A percentile compares a stretch with the other conserved stretches of the same genome.
phyloP scores from a whole-genome alignment of 192 early-diverging fungal species.

The Diversispora eburnea region DNA sequence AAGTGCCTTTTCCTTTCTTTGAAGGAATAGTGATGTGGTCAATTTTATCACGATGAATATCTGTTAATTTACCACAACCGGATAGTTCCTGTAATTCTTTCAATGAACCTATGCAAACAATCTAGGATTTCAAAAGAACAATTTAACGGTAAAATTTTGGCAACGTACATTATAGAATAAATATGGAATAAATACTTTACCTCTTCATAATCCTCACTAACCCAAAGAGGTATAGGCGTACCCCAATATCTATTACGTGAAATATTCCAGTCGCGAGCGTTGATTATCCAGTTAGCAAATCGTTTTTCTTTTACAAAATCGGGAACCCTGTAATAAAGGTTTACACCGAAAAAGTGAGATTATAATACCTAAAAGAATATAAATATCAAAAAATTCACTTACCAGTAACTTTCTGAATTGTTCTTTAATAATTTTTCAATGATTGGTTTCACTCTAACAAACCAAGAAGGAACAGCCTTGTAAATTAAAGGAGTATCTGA shows the following conservation, averaged over 20 bases:
- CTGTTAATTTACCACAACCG: constrained; percentile 79
- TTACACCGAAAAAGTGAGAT: neutral
- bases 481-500: constrained; percentile 97
- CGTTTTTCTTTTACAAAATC: constrained; percentile 95
- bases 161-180: too few species aligned
- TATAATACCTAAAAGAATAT: neutral
- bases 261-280: constrained; percentile 96
- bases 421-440: constrained; percentile 81
- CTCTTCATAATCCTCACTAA: constrained; percentile 87
- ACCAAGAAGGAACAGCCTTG: constrained; percentile 96
- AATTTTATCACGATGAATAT: constrained; percentile 95
- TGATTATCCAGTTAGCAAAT: constrained; percentile 95
- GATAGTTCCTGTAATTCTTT: constrained; percentile 85
- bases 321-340: constrained; percentile 61
- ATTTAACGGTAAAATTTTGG: too few species aligned
- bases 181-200: constrained; percentile 19
- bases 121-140: constrained; percentile 15
- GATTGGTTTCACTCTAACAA: constrained; percentile 84
- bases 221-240: constrained; percentile 99
- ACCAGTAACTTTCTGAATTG: constrained; percentile 88
- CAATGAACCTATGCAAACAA: constrained; percentile 89
- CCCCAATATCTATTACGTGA: constrained; percentile 99
- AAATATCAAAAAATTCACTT: neutral
- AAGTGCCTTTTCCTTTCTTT: constrained; percentile 74
- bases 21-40: constrained; percentile 97